Evolutionary conservation across 2,329 filamentous ascomycete species (phyloP).

Genomic region (Neofusicoccum kwambonambiense): DNA sequence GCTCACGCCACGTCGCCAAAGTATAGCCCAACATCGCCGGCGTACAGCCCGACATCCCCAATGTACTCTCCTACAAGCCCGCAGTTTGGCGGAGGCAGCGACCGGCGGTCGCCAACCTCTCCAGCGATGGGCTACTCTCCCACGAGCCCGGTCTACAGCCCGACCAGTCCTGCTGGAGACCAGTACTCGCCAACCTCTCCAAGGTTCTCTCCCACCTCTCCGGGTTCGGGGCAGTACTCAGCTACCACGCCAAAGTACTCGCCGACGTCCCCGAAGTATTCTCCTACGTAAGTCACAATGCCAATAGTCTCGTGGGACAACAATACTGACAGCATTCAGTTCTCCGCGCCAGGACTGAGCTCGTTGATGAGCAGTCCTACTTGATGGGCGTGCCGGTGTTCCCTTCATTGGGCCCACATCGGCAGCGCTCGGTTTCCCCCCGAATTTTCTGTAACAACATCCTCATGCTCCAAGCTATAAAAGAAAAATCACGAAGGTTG

Average conservation of each 20-base stretch:
- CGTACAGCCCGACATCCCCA: slow-evolving; percentile 55
- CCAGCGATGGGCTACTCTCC: slow-evolving; percentile 67
- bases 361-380: neutral
- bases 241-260: slow-evolving; percentile 45
- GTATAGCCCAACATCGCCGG: slow-evolving; percentile 60
- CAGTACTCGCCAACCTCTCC: slow-evolving; percentile 51
- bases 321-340: neutral
- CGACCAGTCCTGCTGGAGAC: slow-evolving; percentile 53
- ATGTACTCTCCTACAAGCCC: slow-evolving; percentile 57
- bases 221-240: slow-evolving; percentile 36
- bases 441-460: neutral
- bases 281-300: slow-evolving; percentile 46
- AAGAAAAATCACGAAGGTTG: neutral
- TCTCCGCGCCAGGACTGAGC: slow-evolving; percentile 15
- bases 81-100: slow-evolving; percentile 35
- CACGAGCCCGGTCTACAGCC: slow-evolving; percentile 59
- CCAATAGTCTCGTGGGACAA: neutral
- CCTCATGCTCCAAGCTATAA: too few relatives aligned
- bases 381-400: neutral
- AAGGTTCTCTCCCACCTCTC: slow-evolving; percentile 34
- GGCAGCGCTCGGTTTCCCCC: neutral
- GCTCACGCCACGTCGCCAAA: slow-evolving; percentile 56
- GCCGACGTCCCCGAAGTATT: slow-evolving; percentile 44
- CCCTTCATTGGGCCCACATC: slow-evolving; percentile 16
- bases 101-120: slow-evolving; percentile 49